Percentiles rank a stretch among this genome's conserved stretches.
These are phyloP conservation scores for Oryza rufipogon DNA, from an alignment of 176 grass and related monocot species.

Conservation along the genomic window DNA sequence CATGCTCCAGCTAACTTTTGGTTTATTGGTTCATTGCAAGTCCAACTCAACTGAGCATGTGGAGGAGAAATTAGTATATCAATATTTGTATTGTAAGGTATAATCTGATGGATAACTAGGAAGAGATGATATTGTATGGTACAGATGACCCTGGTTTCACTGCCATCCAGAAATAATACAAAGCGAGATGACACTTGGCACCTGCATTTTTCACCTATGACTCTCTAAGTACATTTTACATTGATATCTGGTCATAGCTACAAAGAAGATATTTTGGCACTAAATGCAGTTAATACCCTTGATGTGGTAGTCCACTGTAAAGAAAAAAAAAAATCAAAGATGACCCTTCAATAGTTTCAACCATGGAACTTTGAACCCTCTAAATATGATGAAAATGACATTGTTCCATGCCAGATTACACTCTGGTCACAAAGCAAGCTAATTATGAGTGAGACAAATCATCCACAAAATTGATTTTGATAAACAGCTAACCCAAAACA, in stretches of 20 bases:
- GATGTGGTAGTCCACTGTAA: constrained; percentile 3
- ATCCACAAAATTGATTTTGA: neutral
- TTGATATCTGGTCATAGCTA: neutral
- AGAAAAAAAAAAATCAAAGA: neutral
- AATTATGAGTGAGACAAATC: neutral
- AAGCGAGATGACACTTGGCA: neutral
- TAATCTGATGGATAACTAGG: too few relatives aligned
- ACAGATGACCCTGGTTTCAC: too few relatives aligned
- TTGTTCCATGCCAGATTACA: neutral
- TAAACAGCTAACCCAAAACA: neutral
- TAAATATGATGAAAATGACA: neutral
- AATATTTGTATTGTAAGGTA: neutral
- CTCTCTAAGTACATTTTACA: neutral
- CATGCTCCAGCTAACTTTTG: neutral
- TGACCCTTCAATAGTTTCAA: neutral
- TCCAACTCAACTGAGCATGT: constrained; percentile 1
- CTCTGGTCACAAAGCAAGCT: neutral
- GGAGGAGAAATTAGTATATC: neutral
- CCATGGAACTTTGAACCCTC: neutral
- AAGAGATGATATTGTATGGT: neutral
- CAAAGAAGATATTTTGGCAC: neutral
- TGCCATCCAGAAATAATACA: too few relatives aligned
- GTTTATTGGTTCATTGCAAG: neutral
- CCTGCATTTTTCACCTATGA: neutral
- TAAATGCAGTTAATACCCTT: constrained; percentile 2